These are phyloP conservation scores for Penicillium lividum DNA, from an alignment of 495 filamentous ascomycete genomes.

Conservation along the genomic window DNA sequence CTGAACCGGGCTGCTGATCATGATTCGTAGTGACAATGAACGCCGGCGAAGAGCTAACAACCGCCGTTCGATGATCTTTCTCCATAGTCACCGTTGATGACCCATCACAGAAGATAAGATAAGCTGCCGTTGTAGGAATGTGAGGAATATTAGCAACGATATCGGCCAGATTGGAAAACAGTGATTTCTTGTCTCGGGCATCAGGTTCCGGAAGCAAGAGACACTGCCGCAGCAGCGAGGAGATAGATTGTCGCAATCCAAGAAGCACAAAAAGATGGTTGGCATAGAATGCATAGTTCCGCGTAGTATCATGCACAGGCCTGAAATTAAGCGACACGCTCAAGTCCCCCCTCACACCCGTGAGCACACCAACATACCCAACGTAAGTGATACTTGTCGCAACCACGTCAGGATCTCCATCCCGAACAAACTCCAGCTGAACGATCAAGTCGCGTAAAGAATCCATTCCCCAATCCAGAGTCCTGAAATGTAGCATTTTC, in stretches of 20 bases:
- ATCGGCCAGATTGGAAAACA: conserved; percentile 20
- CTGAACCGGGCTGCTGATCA: conserved; percentile 34
- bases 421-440: conserved; percentile 55
- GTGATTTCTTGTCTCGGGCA: background rate
- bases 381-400: conserved; percentile 63
- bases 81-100: conserved; percentile 49
- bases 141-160: conserved; percentile 36
- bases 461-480: conserved; percentile 70
- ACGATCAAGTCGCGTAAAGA: conserved; percentile 56
- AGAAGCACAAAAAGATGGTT: conserved; percentile 59
- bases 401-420: conserved; percentile 39
- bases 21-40: conserved; percentile 62
- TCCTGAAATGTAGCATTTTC: conserved; percentile 64
- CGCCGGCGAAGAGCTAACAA: conserved; percentile 35
- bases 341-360: conserved; percentile 56
- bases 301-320: conserved; percentile 50
- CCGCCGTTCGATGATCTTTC: conserved; percentile 54
- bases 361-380: conserved; percentile 64
- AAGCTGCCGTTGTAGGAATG: conserved; percentile 54
- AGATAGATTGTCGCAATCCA: conserved; percentile 57
- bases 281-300: conserved; percentile 42
- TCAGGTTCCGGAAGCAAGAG: conserved; percentile 33
- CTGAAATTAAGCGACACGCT: conserved; percentile 67
- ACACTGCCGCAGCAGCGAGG: conserved; percentile 49
- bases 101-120: conserved; percentile 58